phyloP scores from a whole-genome alignment of 768 basidiomycete species.

The Trametopsis cervina region DNA sequence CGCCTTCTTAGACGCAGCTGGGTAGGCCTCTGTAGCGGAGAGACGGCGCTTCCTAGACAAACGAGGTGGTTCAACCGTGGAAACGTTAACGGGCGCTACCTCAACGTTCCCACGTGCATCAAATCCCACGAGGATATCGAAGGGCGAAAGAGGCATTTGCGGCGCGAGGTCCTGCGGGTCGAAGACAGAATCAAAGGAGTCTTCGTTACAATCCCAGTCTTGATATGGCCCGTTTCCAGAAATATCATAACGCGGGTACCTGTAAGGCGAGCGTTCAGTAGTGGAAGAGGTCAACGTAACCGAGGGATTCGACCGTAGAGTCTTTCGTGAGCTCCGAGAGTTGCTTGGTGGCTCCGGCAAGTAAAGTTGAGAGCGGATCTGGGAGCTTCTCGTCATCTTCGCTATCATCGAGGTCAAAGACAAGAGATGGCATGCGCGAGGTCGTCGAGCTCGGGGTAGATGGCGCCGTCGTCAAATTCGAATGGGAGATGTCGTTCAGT shows the following conservation, averaged over 20 bases:
- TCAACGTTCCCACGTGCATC: too few relatives aligned
- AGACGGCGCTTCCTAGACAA: background rate
- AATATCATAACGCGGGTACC: too few relatives aligned
- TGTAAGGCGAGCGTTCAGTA: too few relatives aligned
- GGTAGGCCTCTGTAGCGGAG: background rate
- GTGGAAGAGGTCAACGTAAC: too few relatives aligned
- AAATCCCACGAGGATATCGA: too few relatives aligned
- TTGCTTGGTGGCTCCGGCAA: background rate
- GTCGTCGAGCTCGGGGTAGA: background rate
- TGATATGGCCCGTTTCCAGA: too few relatives aligned
- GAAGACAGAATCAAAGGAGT: too few relatives aligned
- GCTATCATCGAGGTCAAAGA: slow-evolving; percentile 9
- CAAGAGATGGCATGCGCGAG: slow-evolving; percentile 3
- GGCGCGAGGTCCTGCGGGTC: too few relatives aligned
- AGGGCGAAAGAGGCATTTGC: too few relatives aligned
- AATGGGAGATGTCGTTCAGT: background rate
- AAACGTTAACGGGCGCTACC: too few relatives aligned
- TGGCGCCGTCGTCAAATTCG: background rate
- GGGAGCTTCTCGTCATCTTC: slow-evolving; percentile 9
- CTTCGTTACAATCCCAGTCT: too few relatives aligned
- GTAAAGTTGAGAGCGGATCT: background rate
- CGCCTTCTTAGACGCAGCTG: background rate
- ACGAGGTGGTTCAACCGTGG: background rate
- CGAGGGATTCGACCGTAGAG: too few relatives aligned
- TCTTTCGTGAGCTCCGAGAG: background rate